Base-by-base conservation (phyloP, 2,329 filamentous ascomycete genomes). In the Verticillium nonalfalfae region DNA sequence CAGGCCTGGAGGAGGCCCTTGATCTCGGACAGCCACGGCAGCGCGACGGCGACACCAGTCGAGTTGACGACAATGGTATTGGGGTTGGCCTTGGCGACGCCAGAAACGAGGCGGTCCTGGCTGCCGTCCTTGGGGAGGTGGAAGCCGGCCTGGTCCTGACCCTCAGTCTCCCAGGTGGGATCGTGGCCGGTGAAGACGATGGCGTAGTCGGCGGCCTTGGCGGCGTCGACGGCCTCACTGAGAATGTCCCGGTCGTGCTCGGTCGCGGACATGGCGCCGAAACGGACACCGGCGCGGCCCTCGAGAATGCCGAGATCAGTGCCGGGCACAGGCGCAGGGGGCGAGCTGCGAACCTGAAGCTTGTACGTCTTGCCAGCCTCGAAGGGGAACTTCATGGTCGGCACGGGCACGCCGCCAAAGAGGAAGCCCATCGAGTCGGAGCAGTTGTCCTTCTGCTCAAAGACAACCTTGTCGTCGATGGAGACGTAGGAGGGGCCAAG, bases 101-200 rank as follows among this genome's bases (percentile, higher is more conserved):
- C 77, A 5, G 75, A 70, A 65, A 88, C 84, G 61, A 90, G 70
- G 7, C 79, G 75, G 56, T 90, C 86, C 40, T 85, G 86, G 0
- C 66, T 66, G 1, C 65, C 77, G 50, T 82, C 79, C 62, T 84
- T 78, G 81, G 88, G 90, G 1, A 90, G 73, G 3, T 85, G 88
- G 36, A 90, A 74, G 70, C 90, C 89, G 70, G 88, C 90, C 58
- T 88, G 82, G 70, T 90, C 88, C 58, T 87, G 86, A 60, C 78
- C 75, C 85, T 90, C 70, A 3, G 68, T 69, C 50, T 72, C 70
- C 33, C 68, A 72, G 1, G 71, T 68, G 1, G 69, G 79, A 59
- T 87, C 88, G 18, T 89, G 76, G 1, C 87, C 87, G 1, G 85
- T 82, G 3, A 71, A 65, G 1, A 72, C 62, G 55, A 88, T 77